Base-by-base conservation (phyloP, 75 land plant genomes). In the Pseudotsuga menziesii region DNA sequence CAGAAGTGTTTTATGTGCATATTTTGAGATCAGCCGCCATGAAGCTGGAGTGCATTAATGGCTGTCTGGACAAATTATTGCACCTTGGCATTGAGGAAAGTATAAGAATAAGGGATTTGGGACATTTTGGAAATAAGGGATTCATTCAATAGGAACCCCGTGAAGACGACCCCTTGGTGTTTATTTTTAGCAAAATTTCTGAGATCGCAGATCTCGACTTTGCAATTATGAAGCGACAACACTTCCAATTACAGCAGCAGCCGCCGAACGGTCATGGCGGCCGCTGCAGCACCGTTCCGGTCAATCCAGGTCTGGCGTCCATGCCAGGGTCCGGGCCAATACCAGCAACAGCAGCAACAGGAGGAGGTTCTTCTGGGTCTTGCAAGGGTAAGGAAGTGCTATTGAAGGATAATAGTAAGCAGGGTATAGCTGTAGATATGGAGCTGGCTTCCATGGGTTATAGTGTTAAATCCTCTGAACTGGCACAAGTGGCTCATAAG, bases 371-470 rank as follows among this genome's bases (percentile, higher is more conserved):
- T 48, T 48, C 54, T 9, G 54, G 54, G 54, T 48, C 54, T 48
- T 48, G 54, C 54, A 48, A 48, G 12, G 54, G 54, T 12, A 48
- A 48, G 54, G 54, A 48, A 48, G 54, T 48, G 54, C 12, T 48
- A 48, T 0, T 48, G 12, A 48, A 48, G 54, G 54, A 48, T 48
- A 48, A 11, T 48, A 9, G 2, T 48, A 48, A 2, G 54, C 54
- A 48, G 2, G 77, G 61, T 1, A 80, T 75, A 25, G 91, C 87
- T 2, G 75, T 87, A 60, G 94, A 92, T 48, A 92, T 82, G 83
- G 83, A 90, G 14, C 83, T 92, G 59, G 92, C 88, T 2, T 83
- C 83, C 36, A 74, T 91, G 75, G 94, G 94, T 1, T 92, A 92
- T 82, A 88, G 86, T 61, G 94, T 92, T 15, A 75, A 75, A 58